Conservation (phyloP, 495 filamentous ascomycete species). For the Trichoderma gamsii region DNA sequence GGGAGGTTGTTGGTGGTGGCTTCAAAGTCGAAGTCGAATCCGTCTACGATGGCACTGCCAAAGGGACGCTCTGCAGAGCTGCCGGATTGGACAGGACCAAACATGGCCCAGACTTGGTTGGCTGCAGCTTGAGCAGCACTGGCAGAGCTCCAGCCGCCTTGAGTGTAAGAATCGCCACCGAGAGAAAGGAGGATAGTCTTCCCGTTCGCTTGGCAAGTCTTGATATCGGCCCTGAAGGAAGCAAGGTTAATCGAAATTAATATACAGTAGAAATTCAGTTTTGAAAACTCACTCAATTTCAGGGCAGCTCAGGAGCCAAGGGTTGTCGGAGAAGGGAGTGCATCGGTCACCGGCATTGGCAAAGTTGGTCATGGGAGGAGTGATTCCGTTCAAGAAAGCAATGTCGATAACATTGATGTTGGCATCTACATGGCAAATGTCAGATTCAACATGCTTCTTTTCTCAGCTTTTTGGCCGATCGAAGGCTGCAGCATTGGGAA, state of each 20-base stretch:
- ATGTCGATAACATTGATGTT: conserved; percentile 50
- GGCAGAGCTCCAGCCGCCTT: conserved; percentile 55
- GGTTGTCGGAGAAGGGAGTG: conserved; percentile 47
- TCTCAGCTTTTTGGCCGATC: neutral
- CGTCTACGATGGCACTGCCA: conserved; percentile 57
- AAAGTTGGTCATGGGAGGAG: conserved; percentile 54
- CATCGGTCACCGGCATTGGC: conserved; percentile 54
- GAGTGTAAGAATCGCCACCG: conserved; percentile 56
- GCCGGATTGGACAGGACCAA: conserved; percentile 45
- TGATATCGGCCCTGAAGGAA: conserved; percentile 47
- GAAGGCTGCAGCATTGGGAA: neutral
- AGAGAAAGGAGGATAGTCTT: conserved; percentile 66
- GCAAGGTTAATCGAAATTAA: neutral
- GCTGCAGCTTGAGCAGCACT: conserved; percentile 51
- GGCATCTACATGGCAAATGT: neutral
- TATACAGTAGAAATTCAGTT: neutral
- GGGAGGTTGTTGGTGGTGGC: conserved; percentile 42
- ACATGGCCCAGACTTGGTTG: conserved; percentile 58
- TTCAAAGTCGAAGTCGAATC: conserved; percentile 69
- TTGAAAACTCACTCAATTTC: conserved; percentile 46
- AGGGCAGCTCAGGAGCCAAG: conserved; percentile 53
- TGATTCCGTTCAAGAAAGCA: conserved; percentile 54
- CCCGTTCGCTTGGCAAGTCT: conserved; percentile 54
- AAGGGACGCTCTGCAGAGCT: conserved; percentile 52
- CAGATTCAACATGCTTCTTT: neutral